Base-by-base conservation (phyloP, 139 green algal genomes). In the Chlamydomonas sp. region DNA sequence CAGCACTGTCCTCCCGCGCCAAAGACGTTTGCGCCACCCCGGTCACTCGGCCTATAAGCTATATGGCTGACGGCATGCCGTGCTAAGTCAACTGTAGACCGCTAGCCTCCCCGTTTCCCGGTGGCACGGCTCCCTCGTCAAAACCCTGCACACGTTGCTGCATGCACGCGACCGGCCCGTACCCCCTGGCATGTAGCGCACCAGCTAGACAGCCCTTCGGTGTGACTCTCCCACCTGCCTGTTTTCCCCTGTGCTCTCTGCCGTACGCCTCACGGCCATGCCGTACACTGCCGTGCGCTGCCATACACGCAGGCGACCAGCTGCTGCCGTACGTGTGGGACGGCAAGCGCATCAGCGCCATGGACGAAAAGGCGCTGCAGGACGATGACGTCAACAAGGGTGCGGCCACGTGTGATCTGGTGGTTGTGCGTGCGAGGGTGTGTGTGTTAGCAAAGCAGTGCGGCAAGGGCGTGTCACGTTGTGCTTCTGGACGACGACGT, bases 291-390 rank as follows among this genome's bases (percentile, higher is more conserved):
- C 3, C 17, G 1, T 9, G 3, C 17, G 4, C 3, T 4, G 3
- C 20, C 17, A 1, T 58, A 3, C 18, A 10, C 61, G 5, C 90
- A 89, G 90, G 88, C 63, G 87, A 83, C 63, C 86, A 86, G 71
- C 76, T 84, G 59, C 85, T 90, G 79, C 85, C 88, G 31, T 95
- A 93, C 83, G 89, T 93, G 15, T 95, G 93, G 93, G 90, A 95
- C 69, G 93, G 93, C 4, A 78, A 68, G 2, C 78, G 79, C 9
- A 80, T 95, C 14, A 82, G 66, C 7, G 77, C 91, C 10, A 78
- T 94, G 76, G 91, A 93, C 31, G 80, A 93, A 59, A 73, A 84
- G 12, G 69, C 90, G 31, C 86, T 93, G n/a, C 72, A 85, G 31
- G 87, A 81, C 16, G 57, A 31, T 8, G 83, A 87, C 73, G 62